A percentile compares a stretch with the other conserved stretches of the same genome.
These are phyloP conservation scores for Paraphaeosphaeria sporulosa DNA, from an alignment of 2,329 filamentous ascomycete species.

Conservation along the genomic window DNA sequence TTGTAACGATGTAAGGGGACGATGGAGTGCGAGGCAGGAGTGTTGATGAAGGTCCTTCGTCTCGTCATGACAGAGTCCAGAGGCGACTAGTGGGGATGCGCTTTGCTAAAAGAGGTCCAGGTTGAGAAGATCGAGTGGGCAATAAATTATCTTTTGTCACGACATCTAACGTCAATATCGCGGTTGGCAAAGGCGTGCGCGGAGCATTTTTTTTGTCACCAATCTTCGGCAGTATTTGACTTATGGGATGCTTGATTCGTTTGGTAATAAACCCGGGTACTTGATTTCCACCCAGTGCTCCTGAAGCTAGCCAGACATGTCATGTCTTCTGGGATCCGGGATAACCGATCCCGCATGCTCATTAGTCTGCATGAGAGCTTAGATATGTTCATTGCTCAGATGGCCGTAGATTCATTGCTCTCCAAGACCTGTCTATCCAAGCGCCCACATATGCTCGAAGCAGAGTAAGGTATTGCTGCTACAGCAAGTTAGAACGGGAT, in stretches of 20 bases:
- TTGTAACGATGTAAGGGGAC: neutral
- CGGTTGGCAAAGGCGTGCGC: neutral
- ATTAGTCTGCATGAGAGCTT: conserved; percentile 26
- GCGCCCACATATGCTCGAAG: conserved; percentile 10
- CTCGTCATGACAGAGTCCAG: neutral
- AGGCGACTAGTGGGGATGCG: neutral
- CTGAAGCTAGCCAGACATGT: conserved; percentile 7
- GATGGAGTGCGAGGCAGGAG: neutral
- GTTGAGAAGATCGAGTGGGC: neutral
- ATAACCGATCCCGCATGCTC: conserved; percentile 8
- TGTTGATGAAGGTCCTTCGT: neutral
- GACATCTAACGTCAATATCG: too few species aligned
- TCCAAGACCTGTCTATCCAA: conserved; percentile 10
- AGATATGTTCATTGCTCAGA: conserved; percentile 38
- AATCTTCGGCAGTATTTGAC: neutral
- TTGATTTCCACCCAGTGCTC: conserved; percentile 10
- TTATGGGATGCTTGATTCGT: conserved; percentile 7
- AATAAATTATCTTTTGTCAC: neutral
- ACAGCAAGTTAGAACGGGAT: conserved; percentile 25
- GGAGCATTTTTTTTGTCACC: neutral
- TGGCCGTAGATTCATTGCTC: conserved; percentile 21
- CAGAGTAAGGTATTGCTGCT: conserved; percentile 21
- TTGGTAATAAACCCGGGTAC: conserved; percentile 16
- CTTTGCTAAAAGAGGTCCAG: neutral
- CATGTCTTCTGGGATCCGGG: conserved; percentile 11